These are phyloP conservation scores for Furcasterigmium furcatum DNA, from an alignment of 2,329 filamentous ascomycete species.

Conservation along the genomic window DNA sequence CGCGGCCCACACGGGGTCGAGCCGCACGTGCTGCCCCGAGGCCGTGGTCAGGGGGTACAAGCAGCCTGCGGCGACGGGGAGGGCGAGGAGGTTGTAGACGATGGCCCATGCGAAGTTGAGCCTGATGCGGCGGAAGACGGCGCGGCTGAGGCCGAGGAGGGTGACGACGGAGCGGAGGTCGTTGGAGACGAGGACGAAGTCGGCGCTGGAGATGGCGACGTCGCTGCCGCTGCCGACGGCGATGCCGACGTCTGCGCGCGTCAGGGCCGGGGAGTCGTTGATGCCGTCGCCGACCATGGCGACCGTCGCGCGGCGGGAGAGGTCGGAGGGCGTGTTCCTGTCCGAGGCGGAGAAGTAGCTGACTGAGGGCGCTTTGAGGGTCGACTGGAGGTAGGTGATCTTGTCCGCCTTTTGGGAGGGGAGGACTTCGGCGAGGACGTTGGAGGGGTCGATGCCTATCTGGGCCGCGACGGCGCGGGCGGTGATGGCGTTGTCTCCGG, in stretches of 20 bases:
- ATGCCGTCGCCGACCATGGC: slow-evolving; percentile 90
- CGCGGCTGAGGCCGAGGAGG: slow-evolving; percentile 66
- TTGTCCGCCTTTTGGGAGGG: slow-evolving; percentile 78
- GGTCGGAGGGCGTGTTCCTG: slow-evolving; percentile 14
- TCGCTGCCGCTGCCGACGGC: slow-evolving; percentile 82
- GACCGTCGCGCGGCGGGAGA: slow-evolving; percentile 47
- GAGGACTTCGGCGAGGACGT: slow-evolving; percentile 84
- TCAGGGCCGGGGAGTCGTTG: slow-evolving; percentile 82
- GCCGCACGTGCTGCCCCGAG: slow-evolving; percentile 51
- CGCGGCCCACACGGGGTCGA: slow-evolving; percentile 83
- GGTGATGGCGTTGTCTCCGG: slow-evolving; percentile 85
- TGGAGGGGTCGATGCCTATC: slow-evolving; percentile 68
- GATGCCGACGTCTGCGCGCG: slow-evolving; percentile 78
- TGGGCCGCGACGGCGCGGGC: slow-evolving; percentile 73
- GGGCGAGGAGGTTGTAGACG: slow-evolving; percentile 74
- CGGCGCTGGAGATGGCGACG: slow-evolving; percentile 76
- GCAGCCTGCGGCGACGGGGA: slow-evolving; percentile 79
- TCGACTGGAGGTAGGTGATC: slow-evolving; percentile 60
- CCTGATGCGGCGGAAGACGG: slow-evolving; percentile 74
- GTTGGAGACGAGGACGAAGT: slow-evolving; percentile 77
- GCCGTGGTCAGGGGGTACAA: slow-evolving; percentile 57
- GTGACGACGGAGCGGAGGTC: slow-evolving; percentile 68
- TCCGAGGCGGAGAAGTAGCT: not conserved
- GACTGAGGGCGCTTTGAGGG: slow-evolving; percentile 30
- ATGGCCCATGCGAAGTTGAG: slow-evolving; percentile 86